These are phyloP conservation scores for Euphorbia pulcherrima DNA, from an alignment of 345 rosid species.

Conservation along the genomic window DNA sequence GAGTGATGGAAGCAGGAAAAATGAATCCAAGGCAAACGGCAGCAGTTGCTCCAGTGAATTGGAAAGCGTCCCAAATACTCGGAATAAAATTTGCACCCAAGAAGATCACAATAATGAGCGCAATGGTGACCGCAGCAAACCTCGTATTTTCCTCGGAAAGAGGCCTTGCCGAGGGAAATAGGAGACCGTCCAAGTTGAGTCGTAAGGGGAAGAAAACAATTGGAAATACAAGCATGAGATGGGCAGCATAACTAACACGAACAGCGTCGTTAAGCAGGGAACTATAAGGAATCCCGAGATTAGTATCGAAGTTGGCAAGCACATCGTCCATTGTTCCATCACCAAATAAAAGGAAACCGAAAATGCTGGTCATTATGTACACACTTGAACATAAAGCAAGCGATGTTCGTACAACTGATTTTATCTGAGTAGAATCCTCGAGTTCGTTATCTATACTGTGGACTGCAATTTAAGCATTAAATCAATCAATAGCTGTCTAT, in stretches of 20 bases:
- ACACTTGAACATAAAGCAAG: conserved; percentile 68
- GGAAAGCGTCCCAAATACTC: conserved; percentile 97
- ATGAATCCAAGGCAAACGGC: conserved; percentile 93
- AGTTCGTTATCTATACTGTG: conserved; percentile 90
- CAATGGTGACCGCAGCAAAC: conserved; percentile 58
- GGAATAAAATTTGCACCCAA: conserved; percentile 86
- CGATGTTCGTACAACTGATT: conserved; percentile 62
- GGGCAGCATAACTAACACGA: conserved; percentile 81
- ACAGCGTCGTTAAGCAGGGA: conserved; percentile 66
- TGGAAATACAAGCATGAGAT: conserved; percentile 94
- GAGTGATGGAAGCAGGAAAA: conserved; percentile 79
- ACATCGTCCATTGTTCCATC: conserved; percentile 76
- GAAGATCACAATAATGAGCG: conserved; percentile 57
- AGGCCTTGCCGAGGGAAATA: conserved; percentile 65
- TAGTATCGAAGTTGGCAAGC: conserved; percentile 77
- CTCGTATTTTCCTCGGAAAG: conserved; percentile 54
- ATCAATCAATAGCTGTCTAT: conserved; percentile 13
- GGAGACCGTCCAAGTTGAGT: conserved; percentile 77
- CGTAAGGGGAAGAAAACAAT: conserved; percentile 75
- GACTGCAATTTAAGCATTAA: conserved; percentile 43
- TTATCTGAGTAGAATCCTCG: conserved; percentile 60
- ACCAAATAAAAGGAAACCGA: conserved; percentile 88
- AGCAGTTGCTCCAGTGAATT: conserved; percentile 92
- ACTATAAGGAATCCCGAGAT: conserved; percentile 76
- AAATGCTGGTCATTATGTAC: conserved; percentile 70